A percentile compares a stretch with the other conserved stretches of the same genome.
phyloP scores from a whole-genome alignment of 768 basidiomycete genomes.

The Russula abietina region DNA sequence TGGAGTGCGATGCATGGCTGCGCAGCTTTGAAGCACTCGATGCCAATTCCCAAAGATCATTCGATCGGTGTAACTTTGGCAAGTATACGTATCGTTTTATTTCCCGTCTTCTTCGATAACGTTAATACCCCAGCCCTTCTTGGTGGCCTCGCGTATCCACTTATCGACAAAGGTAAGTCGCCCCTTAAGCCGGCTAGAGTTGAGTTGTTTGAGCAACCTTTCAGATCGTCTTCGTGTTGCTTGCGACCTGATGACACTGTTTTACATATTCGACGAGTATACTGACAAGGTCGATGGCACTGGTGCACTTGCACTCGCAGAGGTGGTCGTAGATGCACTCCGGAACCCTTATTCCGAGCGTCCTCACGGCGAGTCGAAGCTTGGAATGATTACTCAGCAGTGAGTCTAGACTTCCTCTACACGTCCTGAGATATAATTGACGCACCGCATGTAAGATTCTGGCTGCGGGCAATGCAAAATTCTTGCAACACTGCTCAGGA shows the following conservation, averaged over 20 bases:
- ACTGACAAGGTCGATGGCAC: slow-evolving; percentile 37
- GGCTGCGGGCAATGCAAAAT: slow-evolving; percentile 30
- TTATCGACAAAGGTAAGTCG: slow-evolving; percentile 31
- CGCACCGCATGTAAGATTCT: slow-evolving; percentile 32
- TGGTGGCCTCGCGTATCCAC: slow-evolving; percentile 37
- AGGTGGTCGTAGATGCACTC: slow-evolving; percentile 38
- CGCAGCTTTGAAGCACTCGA: slow-evolving; percentile 35
- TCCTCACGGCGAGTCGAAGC: slow-evolving; percentile 35
- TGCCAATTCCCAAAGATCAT: slow-evolving; percentile 35
- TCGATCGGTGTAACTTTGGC: slow-evolving; percentile 41
- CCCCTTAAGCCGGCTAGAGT: background rate
- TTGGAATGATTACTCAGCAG: slow-evolving; percentile 39
- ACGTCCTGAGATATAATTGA: background rate
- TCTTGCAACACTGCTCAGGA: slow-evolving; percentile 27
- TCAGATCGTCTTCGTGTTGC: slow-evolving; percentile 33
- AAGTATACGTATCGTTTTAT: slow-evolving; percentile 13
- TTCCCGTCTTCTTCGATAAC: background rate
- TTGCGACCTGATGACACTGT: slow-evolving; percentile 48
- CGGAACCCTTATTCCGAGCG: slow-evolving; percentile 35
- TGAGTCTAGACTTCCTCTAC: slow-evolving; percentile 27
- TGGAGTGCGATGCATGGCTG: slow-evolving; percentile 37
- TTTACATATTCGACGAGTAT: slow-evolving; percentile 48
- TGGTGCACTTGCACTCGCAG: slow-evolving; percentile 31
- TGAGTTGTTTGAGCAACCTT: background rate
- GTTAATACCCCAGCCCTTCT: slow-evolving; percentile 32